These are phyloP conservation scores for Kickxella alabastrina DNA, from an alignment of 192 early-diverging fungal genomes.

Conservation along the genomic window DNA sequence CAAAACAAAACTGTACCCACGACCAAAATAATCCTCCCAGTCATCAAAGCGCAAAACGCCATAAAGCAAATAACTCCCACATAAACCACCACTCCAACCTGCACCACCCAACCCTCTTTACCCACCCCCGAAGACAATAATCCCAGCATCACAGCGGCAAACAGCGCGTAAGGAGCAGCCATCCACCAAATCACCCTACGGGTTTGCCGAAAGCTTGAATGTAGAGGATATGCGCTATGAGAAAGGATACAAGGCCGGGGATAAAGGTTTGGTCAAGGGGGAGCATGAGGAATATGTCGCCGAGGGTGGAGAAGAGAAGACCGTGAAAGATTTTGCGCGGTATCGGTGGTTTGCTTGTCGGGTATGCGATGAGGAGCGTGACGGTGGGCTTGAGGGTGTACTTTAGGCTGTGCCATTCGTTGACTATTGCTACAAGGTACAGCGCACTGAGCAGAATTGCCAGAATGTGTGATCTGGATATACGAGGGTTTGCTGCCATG, in stretches of 20 bases:
- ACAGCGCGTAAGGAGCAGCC: slow-evolving; percentile 13
- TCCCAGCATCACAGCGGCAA: slow-evolving; percentile 20
- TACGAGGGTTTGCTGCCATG: not conserved
- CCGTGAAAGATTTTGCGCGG: slow-evolving; percentile 14
- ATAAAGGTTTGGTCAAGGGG: slow-evolving; percentile 35
- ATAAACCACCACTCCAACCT: slow-evolving; percentile 33
- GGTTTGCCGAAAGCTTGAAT: slow-evolving; percentile 12
- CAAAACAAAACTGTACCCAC: slow-evolving; percentile 37
- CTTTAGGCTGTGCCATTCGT: slow-evolving; percentile 16
- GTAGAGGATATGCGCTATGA: slow-evolving; percentile 36
- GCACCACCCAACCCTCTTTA: slow-evolving; percentile 23
- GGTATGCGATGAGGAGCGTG: slow-evolving; percentile 33
- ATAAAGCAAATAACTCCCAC: slow-evolving; percentile 24
- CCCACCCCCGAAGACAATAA: slow-evolving; percentile 17
- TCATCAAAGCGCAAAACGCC: slow-evolving; percentile 37
- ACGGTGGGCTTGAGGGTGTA: slow-evolving; percentile 37
- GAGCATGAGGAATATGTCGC: slow-evolving; percentile 36
- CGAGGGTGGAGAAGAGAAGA: slow-evolving; percentile 27
- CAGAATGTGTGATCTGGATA: slow-evolving; percentile 1
- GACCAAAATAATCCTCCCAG: slow-evolving; percentile 12
- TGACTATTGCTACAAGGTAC: slow-evolving; percentile 21
- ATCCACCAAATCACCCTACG: slow-evolving; percentile 15
- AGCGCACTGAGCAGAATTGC: slow-evolving; percentile 11
- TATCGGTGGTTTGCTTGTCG: slow-evolving; percentile 1
- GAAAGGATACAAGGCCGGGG: slow-evolving; percentile 35